Evolutionary conservation across 1,284 basidiomycete genomes (phyloP), one percentile per base, ranked within the genome.

Genomic region (Phaffia rhodozyma): DNA sequence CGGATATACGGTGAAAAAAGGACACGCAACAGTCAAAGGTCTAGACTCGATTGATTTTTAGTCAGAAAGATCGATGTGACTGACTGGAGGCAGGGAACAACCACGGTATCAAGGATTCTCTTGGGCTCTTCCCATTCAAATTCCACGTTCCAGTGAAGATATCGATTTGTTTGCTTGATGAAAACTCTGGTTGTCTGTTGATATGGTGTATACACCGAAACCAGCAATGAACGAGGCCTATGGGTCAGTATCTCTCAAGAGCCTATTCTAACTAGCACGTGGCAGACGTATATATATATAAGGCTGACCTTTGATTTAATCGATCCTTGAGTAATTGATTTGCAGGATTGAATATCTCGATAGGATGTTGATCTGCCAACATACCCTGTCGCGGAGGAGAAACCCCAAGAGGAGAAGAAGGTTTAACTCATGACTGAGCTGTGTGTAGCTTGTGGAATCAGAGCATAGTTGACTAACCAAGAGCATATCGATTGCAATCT

Each of bases 61-160:
- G 25, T n/a, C 11, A n/a, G 27, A 11, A 32, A 7, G 20, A 66
- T 27, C 2, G 20, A 30, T 23, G 16, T 18, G 51, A 50, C 13
- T 48, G 29, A 23, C 57, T 23, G 9, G 47, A 3, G 30, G 84
- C 77, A 21, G 94, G 91, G 72, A 91, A 92, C 32, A 99, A 76
- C 94, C 94, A 98, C 3, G 89, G 84, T 23, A 90, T 72, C 30
- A 97, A 78, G 0, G 87, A 86, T 74, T 97, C 93, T 3, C 84
- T 83, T 4, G 91, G 86, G 30, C 85, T 79, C 80, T 83, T 82
- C 55, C 92, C 96, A 71, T 96, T 96, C 67, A 98, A 77, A 74
- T 99, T 98, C 89, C 91, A 98, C 1, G 94, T 97, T 5, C 96
- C 94, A 23, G 83, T 79, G 72, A 91, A 93, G 50, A 97, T 80